Evolutionary conservation across 306 rosid genomes (phyloP), one percentile per base, ranked within the genome.

Genomic region (Trifolium subterraneum): DNA sequence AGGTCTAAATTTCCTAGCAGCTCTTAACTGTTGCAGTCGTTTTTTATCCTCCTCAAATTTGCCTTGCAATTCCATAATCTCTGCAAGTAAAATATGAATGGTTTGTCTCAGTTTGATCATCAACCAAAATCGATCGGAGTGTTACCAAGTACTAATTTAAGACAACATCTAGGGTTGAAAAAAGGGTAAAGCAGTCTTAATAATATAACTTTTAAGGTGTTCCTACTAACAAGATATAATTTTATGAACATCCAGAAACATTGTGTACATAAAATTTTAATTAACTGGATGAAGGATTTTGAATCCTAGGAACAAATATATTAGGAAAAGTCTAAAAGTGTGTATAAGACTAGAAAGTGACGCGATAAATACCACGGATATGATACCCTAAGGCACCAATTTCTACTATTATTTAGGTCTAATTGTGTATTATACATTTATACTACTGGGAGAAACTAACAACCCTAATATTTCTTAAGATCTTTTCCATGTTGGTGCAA

Each of bases 1-100:
- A 14, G 97, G 98, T 47, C 87, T 86, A 80, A 94, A 94, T 82
- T 90, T 90, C 81, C 97, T 86, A 42, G 96, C 84, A 73, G 97
- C 96, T 87, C 97, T 80, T 23, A 91, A 59, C 77, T 87, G 95
- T 72, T 90, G 98, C 44, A 94, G 84, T 73, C 94, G 81, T 74
- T 87, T 91, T 79, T 86, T 91, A 75, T 90, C 98, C 61, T 88
- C 87, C 84, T 90, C 90, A 48, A 94, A 94, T 64, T 94, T 94
- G 85, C 88, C 80, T 76, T 91, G 98, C 60, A 94, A 83, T 85
- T 73, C 76, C 90, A 94, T 78, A 74, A 94, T 70, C 78, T 94
- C 98, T 93, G 96, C 86, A 86, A 81, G 36, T 19, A 72, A 74
- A 73, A 75, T 41, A 71, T 14, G 22, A 12, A 70, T 36, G 14